Conservation (phyloP, 768 basidiomycete genomes). For the Termitomyces sp. region DNA sequence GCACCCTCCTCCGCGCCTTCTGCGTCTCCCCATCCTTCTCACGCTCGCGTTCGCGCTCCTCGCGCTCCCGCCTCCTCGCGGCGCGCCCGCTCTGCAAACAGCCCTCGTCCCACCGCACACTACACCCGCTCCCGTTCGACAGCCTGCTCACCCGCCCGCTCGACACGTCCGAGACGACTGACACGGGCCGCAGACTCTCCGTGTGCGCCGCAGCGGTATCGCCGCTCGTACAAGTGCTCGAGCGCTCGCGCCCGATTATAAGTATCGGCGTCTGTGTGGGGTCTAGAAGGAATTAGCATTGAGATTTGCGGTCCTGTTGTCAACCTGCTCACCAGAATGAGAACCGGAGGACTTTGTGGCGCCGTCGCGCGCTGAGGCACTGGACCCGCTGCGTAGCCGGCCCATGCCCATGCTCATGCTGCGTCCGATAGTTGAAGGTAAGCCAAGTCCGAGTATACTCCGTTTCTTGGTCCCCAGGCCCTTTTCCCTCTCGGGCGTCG, state of each 20-base stretch:
- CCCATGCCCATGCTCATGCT: slow-evolving; percentile 6
- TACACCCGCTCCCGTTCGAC: slow-evolving; percentile 27
- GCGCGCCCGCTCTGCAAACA: slow-evolving; percentile 40
- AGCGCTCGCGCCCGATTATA: not conserved
- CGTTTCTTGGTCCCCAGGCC: slow-evolving; percentile 53
- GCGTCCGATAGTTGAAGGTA: slow-evolving; percentile 46
- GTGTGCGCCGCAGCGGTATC: too few species aligned
- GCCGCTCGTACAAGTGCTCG: too few species aligned
- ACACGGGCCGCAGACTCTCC: slow-evolving; percentile 29
- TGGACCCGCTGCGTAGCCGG: slow-evolving; percentile 37
- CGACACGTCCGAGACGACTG: not conserved
- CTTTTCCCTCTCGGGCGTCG: slow-evolving; percentile 31
- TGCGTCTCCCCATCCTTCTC: slow-evolving; percentile 25
- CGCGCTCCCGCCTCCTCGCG: slow-evolving; percentile 24
- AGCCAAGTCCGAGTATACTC: slow-evolving; percentile 55
- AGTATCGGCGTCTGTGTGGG: slow-evolving; percentile 14
- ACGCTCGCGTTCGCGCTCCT: slow-evolving; percentile 14
- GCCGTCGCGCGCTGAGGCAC: slow-evolving; percentile 17
- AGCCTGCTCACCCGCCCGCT: slow-evolving; percentile 12
- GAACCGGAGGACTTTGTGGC: not conserved
- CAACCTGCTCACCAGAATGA: not conserved
- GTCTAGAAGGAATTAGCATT: slow-evolving; percentile 13
- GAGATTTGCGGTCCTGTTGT: not conserved
- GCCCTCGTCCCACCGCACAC: slow-evolving; percentile 48
- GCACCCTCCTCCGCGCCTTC: slow-evolving; percentile 49